phyloP scores from a whole-genome alignment of 2,329 filamentous ascomycete genomes.

The Oidium heveae region DNA sequence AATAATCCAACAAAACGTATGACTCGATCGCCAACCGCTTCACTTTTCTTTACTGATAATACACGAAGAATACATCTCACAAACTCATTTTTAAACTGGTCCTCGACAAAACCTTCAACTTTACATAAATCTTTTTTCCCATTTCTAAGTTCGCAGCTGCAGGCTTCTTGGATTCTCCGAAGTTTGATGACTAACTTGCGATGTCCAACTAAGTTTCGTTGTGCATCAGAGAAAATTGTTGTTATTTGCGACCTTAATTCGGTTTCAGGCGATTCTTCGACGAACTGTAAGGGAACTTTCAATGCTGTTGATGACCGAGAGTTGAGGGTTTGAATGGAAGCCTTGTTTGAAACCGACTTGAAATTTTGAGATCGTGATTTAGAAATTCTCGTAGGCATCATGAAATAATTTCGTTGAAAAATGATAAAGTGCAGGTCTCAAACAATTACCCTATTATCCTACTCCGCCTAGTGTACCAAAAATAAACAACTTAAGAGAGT shows the following conservation, averaged over 20 bases:
- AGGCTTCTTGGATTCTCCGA: slow-evolving; percentile 74
- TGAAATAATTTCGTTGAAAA: neutral
- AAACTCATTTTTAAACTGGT: slow-evolving; percentile 71
- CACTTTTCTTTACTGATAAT: slow-evolving; percentile 75
- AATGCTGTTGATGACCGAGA: slow-evolving; percentile 18
- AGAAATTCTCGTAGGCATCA: slow-evolving; percentile 22
- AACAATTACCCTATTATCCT: too few species aligned
- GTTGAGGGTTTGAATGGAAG: slow-evolving; percentile 16
- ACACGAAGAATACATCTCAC: slow-evolving; percentile 58
- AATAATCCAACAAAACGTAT: slow-evolving; percentile 77
- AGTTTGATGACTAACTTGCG: slow-evolving; percentile 70
- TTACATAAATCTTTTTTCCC: slow-evolving; percentile 25
- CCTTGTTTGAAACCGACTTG: slow-evolving; percentile 16
- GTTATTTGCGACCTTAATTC: slow-evolving; percentile 50
- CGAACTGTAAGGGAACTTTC: slow-evolving; percentile 21
- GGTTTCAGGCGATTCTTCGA: slow-evolving; percentile 45
- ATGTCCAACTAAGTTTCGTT: slow-evolving; percentile 73
- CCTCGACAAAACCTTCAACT: slow-evolving; percentile 49
- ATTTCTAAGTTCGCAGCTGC: slow-evolving; percentile 36
- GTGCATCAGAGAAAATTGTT: slow-evolving; percentile 52
- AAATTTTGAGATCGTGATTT: slow-evolving; percentile 14
- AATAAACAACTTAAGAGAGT: too few species aligned
- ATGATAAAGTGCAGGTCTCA: too few species aligned
- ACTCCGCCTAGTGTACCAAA: too few species aligned
- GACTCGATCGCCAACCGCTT: slow-evolving; percentile 62